Conservation (phyloP, 371 early-diverging fungal species). For the Mycotypha africana region DNA sequence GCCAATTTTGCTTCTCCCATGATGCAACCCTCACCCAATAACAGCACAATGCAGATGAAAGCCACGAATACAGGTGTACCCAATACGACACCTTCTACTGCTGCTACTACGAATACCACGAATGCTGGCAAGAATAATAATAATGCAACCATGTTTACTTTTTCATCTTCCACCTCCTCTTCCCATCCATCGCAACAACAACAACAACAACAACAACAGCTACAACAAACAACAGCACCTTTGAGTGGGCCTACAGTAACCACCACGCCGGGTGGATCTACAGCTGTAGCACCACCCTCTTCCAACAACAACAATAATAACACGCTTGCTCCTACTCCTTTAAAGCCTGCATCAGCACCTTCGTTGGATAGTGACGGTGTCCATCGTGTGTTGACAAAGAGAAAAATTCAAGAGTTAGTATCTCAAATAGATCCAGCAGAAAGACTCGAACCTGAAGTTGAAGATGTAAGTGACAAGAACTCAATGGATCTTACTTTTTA, state of each 20-base stretch:
- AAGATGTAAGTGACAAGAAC: slow-evolving; percentile 58
- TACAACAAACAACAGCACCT: slow-evolving; percentile 8
- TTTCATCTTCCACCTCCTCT: too few species aligned
- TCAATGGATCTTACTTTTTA: background rate
- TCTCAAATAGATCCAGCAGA: slow-evolving; percentile 84
- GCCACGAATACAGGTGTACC: background rate
- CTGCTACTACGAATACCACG: slow-evolving; percentile 12
- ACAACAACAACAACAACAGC: slow-evolving; percentile 7
- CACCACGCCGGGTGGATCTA: slow-evolving; percentile 1
- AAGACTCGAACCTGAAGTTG: slow-evolving; percentile 83
- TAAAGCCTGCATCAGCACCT: slow-evolving; percentile 14
- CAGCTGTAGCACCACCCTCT: slow-evolving; percentile 1
- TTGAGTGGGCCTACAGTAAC: too few species aligned
- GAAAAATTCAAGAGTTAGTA: slow-evolving; percentile 85
- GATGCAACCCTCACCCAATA: too few species aligned
- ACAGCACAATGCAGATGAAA: too few species aligned
- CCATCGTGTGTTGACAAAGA: slow-evolving; percentile 60
- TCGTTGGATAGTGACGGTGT: slow-evolving; percentile 29
- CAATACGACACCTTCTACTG: background rate
- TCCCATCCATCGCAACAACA: slow-evolving; percentile 2
- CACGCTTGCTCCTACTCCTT: slow-evolving; percentile 10
- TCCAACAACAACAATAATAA: background rate
- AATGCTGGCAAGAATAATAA: slow-evolving; percentile 11
- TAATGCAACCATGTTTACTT: slow-evolving; percentile 14
- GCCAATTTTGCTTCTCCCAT: slow-evolving; percentile 1